These are phyloP conservation scores for Eucalyptus victrix DNA, from an alignment of 345 rosid genomes.

Conservation along the genomic window DNA sequence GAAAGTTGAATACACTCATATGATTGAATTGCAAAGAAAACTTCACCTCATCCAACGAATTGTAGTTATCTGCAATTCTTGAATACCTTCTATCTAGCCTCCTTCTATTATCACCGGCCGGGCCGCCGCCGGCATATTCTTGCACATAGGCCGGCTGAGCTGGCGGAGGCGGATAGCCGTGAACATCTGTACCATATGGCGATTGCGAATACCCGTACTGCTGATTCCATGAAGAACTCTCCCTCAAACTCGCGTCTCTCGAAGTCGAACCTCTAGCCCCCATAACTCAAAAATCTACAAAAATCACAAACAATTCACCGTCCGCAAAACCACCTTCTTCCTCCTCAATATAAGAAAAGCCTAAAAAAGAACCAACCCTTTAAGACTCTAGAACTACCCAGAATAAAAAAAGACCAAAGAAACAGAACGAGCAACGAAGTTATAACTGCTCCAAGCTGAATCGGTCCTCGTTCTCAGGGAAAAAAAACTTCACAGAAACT, in stretches of 20 bases:
- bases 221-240: conserved; percentile 37
- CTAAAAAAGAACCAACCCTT: neutral
- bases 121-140: neutral
- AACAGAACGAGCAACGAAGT: neutral
- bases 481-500: neutral
- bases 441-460: neutral
- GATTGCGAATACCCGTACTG: conserved; percentile 15
- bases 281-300: conserved; percentile 28
- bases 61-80: conserved; percentile 63
- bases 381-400: neutral
- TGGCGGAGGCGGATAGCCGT: neutral
- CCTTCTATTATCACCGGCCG: conserved; percentile 15
- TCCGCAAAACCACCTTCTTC: neutral
- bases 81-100: conserved; percentile 65
- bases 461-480: neutral
- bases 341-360: neutral
- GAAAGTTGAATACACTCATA: neutral
- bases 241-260: conserved; percentile 35
- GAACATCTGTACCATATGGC: conserved; percentile 22
- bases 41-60: conserved; percentile 69
- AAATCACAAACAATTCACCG: neutral
- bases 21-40: neutral
- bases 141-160: conserved; percentile 14
- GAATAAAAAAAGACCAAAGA: neutral
- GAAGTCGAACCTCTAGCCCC: conserved; percentile 66